These are phyloP conservation scores for Phaeosphaeria sp. DNA, from an alignment of 2,329 filamentous ascomycete genomes.

Conservation along the genomic window DNA sequence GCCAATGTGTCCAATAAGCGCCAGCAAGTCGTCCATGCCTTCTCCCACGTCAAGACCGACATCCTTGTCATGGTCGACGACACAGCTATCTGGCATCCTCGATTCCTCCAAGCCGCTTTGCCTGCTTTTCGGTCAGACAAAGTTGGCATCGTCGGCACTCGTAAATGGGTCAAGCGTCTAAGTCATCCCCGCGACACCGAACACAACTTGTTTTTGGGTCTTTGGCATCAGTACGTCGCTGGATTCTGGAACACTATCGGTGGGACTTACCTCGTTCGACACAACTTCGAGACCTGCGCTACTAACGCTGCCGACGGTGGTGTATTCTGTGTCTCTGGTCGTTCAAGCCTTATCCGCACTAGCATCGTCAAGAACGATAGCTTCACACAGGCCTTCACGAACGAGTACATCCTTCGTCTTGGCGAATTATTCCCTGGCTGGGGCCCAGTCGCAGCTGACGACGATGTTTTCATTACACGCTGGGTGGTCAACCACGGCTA, in stretches of 20 bases:
- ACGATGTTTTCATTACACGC: conserved; percentile 60
- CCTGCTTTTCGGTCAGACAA: conserved; percentile 23
- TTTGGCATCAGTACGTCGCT: conserved; percentile 12
- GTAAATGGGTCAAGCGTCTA: conserved; percentile 29
- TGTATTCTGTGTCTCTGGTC: conserved; percentile 42
- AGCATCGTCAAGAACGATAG: conserved; percentile 24
- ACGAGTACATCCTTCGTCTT: conserved; percentile 24
- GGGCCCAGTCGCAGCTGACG: conserved; percentile 34
- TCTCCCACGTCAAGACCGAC: conserved; percentile 9
- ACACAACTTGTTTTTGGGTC: neutral
- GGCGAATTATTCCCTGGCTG: conserved; percentile 11
- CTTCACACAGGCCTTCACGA: conserved; percentile 27
- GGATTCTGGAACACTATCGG: conserved; percentile 34
- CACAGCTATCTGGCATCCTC: conserved; percentile 24
- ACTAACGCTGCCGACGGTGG: conserved; percentile 42
- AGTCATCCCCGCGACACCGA: conserved; percentile 1
- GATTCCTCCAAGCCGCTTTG: conserved; percentile 19
- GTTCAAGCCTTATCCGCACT: conserved; percentile 33
- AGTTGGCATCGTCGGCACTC: conserved; percentile 32
- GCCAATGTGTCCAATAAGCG: conserved; percentile 28
- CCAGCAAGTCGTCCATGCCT: conserved; percentile 17
- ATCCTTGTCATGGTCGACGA: conserved; percentile 28
- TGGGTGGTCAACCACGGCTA: conserved; percentile 56
- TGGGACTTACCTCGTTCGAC: conserved; percentile 38
- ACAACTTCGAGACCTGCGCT: conserved; percentile 42